These are phyloP conservation scores for Nemophila menziesii DNA, from an alignment of 257 asterid genomes.

Conservation along the genomic window DNA sequence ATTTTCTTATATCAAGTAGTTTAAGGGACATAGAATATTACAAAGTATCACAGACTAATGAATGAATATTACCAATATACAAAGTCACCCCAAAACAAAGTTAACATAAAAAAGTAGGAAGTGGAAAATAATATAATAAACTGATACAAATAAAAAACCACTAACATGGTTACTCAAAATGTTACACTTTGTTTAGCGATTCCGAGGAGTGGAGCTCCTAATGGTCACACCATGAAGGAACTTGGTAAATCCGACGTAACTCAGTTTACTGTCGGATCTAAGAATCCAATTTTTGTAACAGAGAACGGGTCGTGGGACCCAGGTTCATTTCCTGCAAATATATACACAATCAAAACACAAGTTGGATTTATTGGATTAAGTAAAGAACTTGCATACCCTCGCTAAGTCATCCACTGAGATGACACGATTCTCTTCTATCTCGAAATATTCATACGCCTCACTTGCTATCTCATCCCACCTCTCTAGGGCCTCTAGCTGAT, in stretches of 20 bases:
- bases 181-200: no score
- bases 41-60: no score
- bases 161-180: no score
- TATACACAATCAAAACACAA: neutral
- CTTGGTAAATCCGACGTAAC: constrained; percentile 77
- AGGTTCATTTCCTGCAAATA: constrained; percentile 68
- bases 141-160: no score
- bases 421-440: constrained; percentile 64
- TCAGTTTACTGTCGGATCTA: constrained; percentile 56
- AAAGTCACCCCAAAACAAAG: no score
- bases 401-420: constrained; percentile 73
- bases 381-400: constrained; percentile 34
- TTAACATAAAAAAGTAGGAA: no score
- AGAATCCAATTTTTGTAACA: constrained; percentile 73
- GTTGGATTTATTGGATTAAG: neutral
- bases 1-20: no score
- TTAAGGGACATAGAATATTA: no score
- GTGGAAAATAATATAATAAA: no score
- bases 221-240: constrained; percentile 86
- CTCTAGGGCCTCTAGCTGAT: constrained; percentile 87
- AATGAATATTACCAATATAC: no score
- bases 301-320: constrained; percentile 51
- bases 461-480: constrained; percentile 84
- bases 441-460: constrained; percentile 57
- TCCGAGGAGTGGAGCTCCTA: constrained; percentile 46